Evolutionary conservation across 2,329 filamentous ascomycete species (phyloP).

Genomic region (Xylaria sp.): DNA sequence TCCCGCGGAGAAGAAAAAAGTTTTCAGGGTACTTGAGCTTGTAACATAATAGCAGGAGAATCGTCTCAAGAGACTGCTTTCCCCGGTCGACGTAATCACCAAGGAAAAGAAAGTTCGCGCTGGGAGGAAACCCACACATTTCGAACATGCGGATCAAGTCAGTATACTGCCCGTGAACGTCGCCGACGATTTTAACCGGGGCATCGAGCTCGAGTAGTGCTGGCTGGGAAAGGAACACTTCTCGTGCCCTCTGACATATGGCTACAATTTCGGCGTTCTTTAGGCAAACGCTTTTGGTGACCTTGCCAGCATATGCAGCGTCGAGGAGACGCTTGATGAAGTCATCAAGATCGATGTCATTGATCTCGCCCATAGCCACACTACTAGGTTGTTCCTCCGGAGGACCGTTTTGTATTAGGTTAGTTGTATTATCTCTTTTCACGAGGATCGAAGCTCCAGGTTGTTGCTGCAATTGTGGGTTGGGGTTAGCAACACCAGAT

Average conservation of each 20-base stretch:
- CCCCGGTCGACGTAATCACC: constrained; percentile 99
- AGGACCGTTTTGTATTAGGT: constrained; percentile 62
- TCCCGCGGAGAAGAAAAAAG: constrained; percentile 98
- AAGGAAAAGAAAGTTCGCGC: constrained; percentile 93
- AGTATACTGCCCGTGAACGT: constrained; percentile 96
- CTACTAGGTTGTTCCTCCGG: constrained; percentile 58
- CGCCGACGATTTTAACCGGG: constrained; percentile 96
- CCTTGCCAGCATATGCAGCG: constrained; percentile 94
- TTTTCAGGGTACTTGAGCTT: constrained; percentile 99
- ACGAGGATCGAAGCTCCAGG: constrained; percentile 91
- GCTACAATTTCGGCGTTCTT: constrained; percentile 98
- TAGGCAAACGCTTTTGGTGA: constrained; percentile 95
- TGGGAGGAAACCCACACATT: constrained; percentile 96
- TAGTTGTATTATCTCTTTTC: constrained; percentile 77
- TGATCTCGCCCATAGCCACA: constrained; percentile 84
- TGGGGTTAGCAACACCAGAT: constrained; percentile 68
- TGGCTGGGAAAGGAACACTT: constrained; percentile 90
- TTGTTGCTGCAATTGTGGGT: constrained; percentile 66
- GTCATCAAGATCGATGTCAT: constrained; percentile 93
- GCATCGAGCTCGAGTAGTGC: constrained; percentile 91
- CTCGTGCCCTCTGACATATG: constrained; percentile 88
- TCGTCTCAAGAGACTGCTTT: constrained; percentile 99
- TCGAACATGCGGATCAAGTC: constrained; percentile 97
- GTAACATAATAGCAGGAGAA: constrained; percentile 95
- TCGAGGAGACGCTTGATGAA: constrained; percentile 96